phyloP scores from a whole-genome alignment of 2,329 filamentous ascomycete genomes.

The Chalaropsis thielavioides region DNA sequence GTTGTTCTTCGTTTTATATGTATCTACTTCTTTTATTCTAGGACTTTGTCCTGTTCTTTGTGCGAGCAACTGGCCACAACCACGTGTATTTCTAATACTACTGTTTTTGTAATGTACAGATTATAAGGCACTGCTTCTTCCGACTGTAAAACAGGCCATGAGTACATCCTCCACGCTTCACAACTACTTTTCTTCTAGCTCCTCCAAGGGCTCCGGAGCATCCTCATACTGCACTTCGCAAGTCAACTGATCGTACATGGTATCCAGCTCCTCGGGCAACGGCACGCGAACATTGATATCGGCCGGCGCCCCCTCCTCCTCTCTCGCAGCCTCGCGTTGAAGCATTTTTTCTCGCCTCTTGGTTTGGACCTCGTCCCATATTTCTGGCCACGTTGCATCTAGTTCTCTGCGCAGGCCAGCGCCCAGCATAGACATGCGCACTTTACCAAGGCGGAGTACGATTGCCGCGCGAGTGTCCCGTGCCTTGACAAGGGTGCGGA shows the following conservation, averaged over 20 bases:
- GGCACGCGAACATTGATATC: background rate
- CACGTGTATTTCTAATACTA: background rate
- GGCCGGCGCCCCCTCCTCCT: background rate
- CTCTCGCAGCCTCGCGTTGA: background rate
- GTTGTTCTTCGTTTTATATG: background rate
- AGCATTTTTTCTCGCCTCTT: conserved; percentile 2
- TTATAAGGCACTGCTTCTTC: background rate
- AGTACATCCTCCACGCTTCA: too few relatives aligned
- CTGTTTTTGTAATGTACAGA: background rate
- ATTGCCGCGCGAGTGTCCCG: conserved; percentile 4
- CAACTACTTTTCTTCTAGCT: background rate
- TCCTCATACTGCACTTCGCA: conserved; percentile 4
- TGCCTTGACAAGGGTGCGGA: background rate
- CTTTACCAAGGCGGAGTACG: conserved; percentile 6
- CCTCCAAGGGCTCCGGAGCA: background rate
- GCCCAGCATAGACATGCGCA: conserved; percentile 11
- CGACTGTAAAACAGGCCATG: background rate
- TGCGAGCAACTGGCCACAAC: background rate
- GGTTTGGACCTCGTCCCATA: conserved; percentile 11
- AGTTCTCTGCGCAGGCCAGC: conserved; percentile 12
- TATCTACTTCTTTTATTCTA: background rate
- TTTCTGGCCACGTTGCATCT: conserved; percentile 11
- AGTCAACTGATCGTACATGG: background rate
- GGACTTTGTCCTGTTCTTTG: background rate
- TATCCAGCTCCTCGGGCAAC: conserved; percentile 5